A percentile compares a stretch with the other conserved stretches of the same genome.
These are phyloP conservation scores for Macadamia tetraphylla DNA, from an alignment of 164 flowering plant species.

Conservation along the genomic window DNA sequence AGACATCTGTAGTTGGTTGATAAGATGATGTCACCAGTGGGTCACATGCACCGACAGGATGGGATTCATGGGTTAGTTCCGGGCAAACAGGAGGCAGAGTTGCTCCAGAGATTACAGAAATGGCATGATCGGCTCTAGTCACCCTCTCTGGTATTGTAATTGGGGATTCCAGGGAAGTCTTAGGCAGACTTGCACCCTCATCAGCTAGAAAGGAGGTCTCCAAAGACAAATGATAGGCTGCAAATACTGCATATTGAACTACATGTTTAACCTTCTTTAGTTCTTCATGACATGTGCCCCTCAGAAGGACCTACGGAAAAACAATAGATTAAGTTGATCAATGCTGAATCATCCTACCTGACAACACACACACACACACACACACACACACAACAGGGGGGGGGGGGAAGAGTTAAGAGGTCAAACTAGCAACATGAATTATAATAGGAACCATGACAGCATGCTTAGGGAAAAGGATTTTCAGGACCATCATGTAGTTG, in stretches of 20 bases:
- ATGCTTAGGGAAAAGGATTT: too few species aligned
- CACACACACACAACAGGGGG: background rate
- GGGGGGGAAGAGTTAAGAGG: too few species aligned
- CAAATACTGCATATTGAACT: constrained; percentile 68
- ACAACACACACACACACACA: too few species aligned
- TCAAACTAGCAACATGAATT: too few species aligned
- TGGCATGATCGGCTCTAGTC: constrained; percentile 45
- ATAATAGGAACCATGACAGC: too few species aligned
- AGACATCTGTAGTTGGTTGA: background rate
- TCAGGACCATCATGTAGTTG: too few species aligned
- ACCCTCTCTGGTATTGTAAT: constrained; percentile 55
- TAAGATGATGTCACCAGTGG: background rate
- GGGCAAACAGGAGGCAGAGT: constrained; percentile 22
- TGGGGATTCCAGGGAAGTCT: constrained; percentile 48
- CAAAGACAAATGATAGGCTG: constrained; percentile 74
- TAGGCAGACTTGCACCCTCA: constrained; percentile 74
- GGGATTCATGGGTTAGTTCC: constrained; percentile 6
- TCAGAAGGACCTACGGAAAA: constrained; percentile 51
- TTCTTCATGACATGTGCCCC: constrained; percentile 63
- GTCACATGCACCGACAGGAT: background rate
- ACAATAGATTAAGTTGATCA: background rate
- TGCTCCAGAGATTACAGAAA: constrained; percentile 59
- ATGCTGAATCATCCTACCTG: background rate
- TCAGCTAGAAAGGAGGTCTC: constrained; percentile 86
- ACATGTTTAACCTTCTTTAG: constrained; percentile 77